Evolutionary conservation across 208 protist species (phyloP).

Genomic region (Herpetomonas samuelpessoai): DNA sequence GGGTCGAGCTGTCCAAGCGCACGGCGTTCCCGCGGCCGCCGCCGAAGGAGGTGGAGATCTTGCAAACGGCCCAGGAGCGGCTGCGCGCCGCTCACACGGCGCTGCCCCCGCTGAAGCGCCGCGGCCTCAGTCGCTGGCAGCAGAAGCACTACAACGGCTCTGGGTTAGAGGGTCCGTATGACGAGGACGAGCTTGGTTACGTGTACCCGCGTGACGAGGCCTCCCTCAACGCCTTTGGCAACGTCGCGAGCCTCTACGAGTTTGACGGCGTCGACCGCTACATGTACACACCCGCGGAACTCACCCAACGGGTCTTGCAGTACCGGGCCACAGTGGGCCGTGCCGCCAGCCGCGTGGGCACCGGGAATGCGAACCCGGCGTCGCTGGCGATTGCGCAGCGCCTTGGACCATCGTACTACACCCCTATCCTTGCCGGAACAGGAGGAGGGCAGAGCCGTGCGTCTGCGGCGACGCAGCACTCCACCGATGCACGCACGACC

Average conservation of each 20-base stretch:
- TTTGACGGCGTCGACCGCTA: slow-evolving; percentile 11
- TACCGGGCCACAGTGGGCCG: slow-evolving; percentile 40
- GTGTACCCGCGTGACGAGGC: slow-evolving; percentile 47
- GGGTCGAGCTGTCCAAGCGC: slow-evolving; percentile 56
- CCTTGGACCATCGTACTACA: slow-evolving; percentile 18
- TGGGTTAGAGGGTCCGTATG: neutral
- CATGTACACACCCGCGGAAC: slow-evolving; percentile 6
- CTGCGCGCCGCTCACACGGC: slow-evolving; percentile 8
- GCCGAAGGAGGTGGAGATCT: slow-evolving; percentile 6
- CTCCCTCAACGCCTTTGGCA: slow-evolving; percentile 36
- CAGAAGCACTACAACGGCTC: slow-evolving; percentile 4
- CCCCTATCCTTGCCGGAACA: slow-evolving; percentile 16
- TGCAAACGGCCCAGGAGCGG: slow-evolving; percentile 12
- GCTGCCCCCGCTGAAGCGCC: slow-evolving; percentile 30
- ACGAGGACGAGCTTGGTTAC: slow-evolving; percentile 18
- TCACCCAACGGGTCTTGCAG: slow-evolving; percentile 30
- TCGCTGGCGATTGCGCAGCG: slow-evolving; percentile 15
- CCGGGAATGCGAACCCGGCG: slow-evolving; percentile 14
- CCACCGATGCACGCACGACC: too few relatives aligned
- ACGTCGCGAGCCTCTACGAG: slow-evolving; percentile 19
- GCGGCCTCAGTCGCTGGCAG: slow-evolving; percentile 23
- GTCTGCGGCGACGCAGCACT: neutral
- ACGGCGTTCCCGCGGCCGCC: slow-evolving; percentile 34
- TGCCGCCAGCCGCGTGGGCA: slow-evolving; percentile 22
- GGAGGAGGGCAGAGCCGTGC: too few relatives aligned